Evolutionary conservation across 805 yeast genomes (phyloP).

Genomic region (Ogataea ganodermae): DNA sequence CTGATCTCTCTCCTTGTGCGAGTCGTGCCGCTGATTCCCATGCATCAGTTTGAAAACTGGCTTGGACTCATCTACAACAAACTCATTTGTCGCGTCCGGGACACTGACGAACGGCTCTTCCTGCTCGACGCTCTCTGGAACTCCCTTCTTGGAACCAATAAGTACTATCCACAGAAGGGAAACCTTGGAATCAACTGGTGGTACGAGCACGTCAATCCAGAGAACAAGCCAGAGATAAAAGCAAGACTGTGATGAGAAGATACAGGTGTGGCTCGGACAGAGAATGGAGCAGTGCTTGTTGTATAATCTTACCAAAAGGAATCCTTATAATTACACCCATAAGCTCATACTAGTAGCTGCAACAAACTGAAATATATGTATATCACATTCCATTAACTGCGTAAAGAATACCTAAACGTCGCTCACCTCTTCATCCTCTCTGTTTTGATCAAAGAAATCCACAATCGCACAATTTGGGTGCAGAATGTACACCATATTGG

Average conservation of each 20-base stretch:
- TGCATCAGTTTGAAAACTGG: constrained; percentile 46
- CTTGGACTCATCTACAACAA: constrained; percentile 43
- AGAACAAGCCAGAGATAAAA: constrained; percentile 5
- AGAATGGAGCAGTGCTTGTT: too few relatives aligned
- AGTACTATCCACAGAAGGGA: constrained; percentile 57
- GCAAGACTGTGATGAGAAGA: constrained; percentile 18
- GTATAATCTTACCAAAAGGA: too few relatives aligned
- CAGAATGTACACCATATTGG: constrained; percentile 48
- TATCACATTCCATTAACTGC: too few relatives aligned
- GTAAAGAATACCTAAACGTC: too few relatives aligned
- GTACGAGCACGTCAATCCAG: constrained; percentile 45
- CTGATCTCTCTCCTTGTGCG: constrained; percentile 48
- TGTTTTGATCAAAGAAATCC: constrained; percentile 54
- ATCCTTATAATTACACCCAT: too few relatives aligned
- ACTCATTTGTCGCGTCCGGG: constrained; percentile 30
- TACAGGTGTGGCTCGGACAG: too few relatives aligned
- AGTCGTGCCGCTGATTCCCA: constrained; percentile 54
- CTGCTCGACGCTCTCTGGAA: constrained; percentile 52
- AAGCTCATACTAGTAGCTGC: too few relatives aligned
- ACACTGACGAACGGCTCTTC: constrained; percentile 38
- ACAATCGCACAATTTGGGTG: constrained; percentile 86
- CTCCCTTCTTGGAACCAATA: constrained; percentile 49
- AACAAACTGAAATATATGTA: not conserved
- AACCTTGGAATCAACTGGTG: constrained; percentile 62
- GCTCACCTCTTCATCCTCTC: constrained; percentile 14